A percentile compares a stretch with the other conserved stretches of the same genome.
phyloP scores from a whole-genome alignment of 208 protist species.

The Leishmania lainsoni region DNA sequence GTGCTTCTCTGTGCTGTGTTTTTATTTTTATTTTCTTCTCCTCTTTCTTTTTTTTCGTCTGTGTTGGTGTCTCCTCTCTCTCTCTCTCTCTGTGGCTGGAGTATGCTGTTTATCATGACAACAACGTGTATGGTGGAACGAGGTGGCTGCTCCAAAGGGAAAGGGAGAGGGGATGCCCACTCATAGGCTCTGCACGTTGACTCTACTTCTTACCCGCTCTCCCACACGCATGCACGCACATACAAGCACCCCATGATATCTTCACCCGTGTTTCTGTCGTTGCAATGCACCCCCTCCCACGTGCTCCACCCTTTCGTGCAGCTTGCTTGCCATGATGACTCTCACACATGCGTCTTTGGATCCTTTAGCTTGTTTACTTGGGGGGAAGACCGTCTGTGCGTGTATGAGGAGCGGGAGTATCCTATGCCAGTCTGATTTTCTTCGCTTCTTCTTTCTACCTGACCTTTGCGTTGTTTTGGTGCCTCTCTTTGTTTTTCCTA shows the following conservation, averaged over 20 bases:
- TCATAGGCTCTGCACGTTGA: background rate
- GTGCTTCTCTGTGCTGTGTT: conserved; percentile 2
- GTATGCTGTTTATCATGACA: background rate
- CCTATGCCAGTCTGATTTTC: background rate
- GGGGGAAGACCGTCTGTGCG: background rate
- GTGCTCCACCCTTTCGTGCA: background rate
- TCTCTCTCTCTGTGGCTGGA: background rate
- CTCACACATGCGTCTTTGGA: conserved; percentile 4
- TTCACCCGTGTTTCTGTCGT: background rate
- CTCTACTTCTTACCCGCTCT: background rate
- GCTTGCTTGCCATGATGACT: background rate
- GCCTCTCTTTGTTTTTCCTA: background rate
- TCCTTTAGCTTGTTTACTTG: conserved; percentile 16
- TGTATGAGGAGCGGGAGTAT: background rate
- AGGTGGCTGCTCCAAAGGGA: background rate
- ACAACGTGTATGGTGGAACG: background rate
- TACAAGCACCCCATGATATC: conserved; percentile 2
- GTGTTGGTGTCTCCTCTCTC: background rate
- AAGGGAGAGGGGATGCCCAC: background rate
- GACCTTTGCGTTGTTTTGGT: background rate
- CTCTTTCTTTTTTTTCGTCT: background rate
- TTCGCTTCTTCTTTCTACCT: background rate
- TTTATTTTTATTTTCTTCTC: conserved; percentile 10
- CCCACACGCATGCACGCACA: background rate
- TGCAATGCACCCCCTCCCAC: background rate